Evolutionary conservation across 805 yeast genomes (phyloP).

Genomic region (Saccharomycopsis schoenii): DNA sequence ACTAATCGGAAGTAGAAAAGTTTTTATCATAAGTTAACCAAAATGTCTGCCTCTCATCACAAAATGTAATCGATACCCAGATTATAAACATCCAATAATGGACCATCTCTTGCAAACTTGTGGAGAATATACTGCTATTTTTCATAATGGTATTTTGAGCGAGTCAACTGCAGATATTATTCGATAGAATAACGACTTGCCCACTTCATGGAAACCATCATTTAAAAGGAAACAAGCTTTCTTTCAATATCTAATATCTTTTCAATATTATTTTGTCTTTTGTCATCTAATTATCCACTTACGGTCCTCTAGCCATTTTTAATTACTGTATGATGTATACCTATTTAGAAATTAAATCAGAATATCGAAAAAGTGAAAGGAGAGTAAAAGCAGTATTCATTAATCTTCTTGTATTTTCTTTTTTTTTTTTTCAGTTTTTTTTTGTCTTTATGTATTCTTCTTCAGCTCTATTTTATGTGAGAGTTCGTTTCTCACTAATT

Average conservation of each 20-base stretch:
- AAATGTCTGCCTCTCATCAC: no score
- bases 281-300: slow-evolving; percentile 27
- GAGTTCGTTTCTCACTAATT: not conserved
- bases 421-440: not conserved
- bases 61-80: no score
- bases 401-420: slow-evolving; percentile 4
- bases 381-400: not conserved
- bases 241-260: not conserved
- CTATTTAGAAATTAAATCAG: not conserved
- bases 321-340: slow-evolving; percentile 6
- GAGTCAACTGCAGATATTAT: no score
- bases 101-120: no score
- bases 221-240: not conserved
- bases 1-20: no score
- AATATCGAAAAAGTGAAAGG: not conserved
- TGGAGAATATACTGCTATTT: no score
- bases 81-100: no score
- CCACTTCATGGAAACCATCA: not conserved
- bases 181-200: no score
- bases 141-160: no score
- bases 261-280: not conserved
- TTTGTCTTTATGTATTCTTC: not conserved
- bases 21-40: no score
- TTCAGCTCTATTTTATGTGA: not conserved
- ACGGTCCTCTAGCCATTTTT: slow-evolving; percentile 75